Evolutionary conservation across 176 grass and related monocot species (phyloP).

Genomic region (Hordeum marinum): DNA sequence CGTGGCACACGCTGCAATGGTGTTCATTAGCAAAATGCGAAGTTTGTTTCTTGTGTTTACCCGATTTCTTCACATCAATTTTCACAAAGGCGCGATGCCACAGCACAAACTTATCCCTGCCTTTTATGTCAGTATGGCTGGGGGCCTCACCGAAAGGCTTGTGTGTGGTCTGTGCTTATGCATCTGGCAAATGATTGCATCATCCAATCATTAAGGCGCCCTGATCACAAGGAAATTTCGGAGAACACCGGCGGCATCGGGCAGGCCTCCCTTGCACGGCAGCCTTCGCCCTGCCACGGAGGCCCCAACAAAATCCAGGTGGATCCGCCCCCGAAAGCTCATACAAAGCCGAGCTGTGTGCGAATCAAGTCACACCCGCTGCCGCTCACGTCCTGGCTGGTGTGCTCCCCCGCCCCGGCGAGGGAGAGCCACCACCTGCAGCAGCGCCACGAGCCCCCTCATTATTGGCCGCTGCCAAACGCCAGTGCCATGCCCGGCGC

Average conservation of each 20-base stretch:
- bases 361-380: conserved; percentile 25
- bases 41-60: too few relatives aligned
- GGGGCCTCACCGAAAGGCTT: too few relatives aligned
- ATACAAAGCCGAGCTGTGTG: conserved; percentile 30
- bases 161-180: too few relatives aligned
- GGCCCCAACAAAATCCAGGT: conserved; percentile 26
- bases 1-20: too few relatives aligned
- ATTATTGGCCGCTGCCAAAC: background rate
- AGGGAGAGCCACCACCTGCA: background rate
- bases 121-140: too few relatives aligned
- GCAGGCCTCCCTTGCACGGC: background rate
- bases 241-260: background rate
- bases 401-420: background rate
- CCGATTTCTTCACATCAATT: too few relatives aligned
- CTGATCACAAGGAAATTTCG: background rate
- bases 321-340: conserved; percentile 29
- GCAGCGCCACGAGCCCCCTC: background rate
- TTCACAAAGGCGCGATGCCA: too few relatives aligned
- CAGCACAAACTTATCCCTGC: too few relatives aligned
- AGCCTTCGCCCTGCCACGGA: background rate
- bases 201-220: background rate
- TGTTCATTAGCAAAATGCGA: too few relatives aligned
- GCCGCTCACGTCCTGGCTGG: background rate
- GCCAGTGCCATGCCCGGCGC: background rate
- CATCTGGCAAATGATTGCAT: conserved; percentile 1